A percentile compares a stretch with the other conserved stretches of the same genome.
Evolutionary conservation across 768 basidiomycete species (phyloP).

Genomic region (Russula dissimulans): DNA sequence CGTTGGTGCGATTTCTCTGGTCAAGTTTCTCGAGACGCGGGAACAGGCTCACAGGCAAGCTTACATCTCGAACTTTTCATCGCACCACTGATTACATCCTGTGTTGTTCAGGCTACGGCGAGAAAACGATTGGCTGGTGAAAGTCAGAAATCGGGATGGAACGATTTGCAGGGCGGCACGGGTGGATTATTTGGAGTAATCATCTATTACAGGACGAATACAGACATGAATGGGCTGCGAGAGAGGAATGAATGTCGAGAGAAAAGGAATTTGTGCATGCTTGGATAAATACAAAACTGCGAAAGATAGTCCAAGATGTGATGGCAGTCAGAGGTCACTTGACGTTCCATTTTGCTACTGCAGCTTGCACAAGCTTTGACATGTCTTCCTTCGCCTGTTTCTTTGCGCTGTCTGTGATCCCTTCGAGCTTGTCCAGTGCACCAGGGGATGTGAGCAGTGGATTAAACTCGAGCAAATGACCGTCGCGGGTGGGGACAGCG

Average conservation of each 20-base stretch:
- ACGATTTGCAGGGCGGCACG: conserved; percentile 14
- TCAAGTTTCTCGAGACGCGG: conserved; percentile 40
- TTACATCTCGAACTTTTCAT: background rate
- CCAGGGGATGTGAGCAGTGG: conserved; percentile 66
- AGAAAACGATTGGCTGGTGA: conserved; percentile 37
- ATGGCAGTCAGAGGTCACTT: background rate
- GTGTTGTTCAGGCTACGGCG: conserved; percentile 9
- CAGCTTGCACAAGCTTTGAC: conserved; percentile 58
- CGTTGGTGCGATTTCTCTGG: conserved; percentile 62
- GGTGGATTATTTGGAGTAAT: conserved; percentile 12
- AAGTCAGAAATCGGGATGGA: conserved; percentile 53
- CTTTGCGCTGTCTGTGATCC: conserved; percentile 74
- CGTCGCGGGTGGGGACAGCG: conserved; percentile 73
- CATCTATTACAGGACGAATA: conserved; percentile 6
- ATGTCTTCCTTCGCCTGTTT: conserved; percentile 74
- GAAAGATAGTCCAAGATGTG: background rate
- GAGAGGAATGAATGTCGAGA: background rate
- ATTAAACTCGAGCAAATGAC: conserved; percentile 77
- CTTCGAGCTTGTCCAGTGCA: conserved; percentile 65
- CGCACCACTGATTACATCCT: background rate
- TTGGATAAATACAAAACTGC: conserved; percentile 11
- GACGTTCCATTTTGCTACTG: conserved; percentile 65
- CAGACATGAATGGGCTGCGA: conserved; percentile 2
- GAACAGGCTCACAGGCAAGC: conserved; percentile 39
- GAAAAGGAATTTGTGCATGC: background rate